Conservation (phyloP, 345 rosid species). For the Mercurialis annua region DNA sequence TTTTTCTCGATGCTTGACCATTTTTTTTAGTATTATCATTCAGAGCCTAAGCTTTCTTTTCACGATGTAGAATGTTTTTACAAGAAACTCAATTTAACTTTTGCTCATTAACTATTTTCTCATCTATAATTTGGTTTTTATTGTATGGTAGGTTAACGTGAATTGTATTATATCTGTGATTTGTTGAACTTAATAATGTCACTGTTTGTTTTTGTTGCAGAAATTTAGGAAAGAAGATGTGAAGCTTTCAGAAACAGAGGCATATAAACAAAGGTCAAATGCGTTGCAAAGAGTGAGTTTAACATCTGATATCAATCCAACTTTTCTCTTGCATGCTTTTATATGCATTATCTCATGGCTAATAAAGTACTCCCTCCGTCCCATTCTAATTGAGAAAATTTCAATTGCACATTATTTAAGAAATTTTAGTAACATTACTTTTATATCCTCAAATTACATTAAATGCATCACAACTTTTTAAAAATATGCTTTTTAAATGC, state of each 20-base stretch:
- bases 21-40: background rate
- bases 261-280: constrained; percentile 73
- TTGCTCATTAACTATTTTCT: too few relatives aligned
- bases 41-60: background rate
- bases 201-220: constrained; percentile 37
- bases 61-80: background rate
- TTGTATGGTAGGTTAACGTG: background rate
- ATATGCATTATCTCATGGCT: background rate
- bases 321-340: background rate
- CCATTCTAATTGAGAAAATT: too few relatives aligned
- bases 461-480: too few relatives aligned
- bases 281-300: constrained; percentile 72
- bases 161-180: background rate
- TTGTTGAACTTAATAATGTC: background rate
- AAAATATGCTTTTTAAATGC: too few relatives aligned
- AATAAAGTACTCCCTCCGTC: too few relatives aligned
- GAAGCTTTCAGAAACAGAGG: constrained; percentile 81
- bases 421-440: too few relatives aligned
- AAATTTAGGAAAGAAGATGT: constrained; percentile 92
- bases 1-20: background rate
- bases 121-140: too few relatives aligned
- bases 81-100: background rate
- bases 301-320: background rate
- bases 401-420: too few relatives aligned
- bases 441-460: too few relatives aligned